Percentiles rank a stretch among this genome's conserved stretches.
Evolutionary conservation across 148 eudicot genomes (phyloP).

Genomic region (Polygonum maritimum): DNA sequence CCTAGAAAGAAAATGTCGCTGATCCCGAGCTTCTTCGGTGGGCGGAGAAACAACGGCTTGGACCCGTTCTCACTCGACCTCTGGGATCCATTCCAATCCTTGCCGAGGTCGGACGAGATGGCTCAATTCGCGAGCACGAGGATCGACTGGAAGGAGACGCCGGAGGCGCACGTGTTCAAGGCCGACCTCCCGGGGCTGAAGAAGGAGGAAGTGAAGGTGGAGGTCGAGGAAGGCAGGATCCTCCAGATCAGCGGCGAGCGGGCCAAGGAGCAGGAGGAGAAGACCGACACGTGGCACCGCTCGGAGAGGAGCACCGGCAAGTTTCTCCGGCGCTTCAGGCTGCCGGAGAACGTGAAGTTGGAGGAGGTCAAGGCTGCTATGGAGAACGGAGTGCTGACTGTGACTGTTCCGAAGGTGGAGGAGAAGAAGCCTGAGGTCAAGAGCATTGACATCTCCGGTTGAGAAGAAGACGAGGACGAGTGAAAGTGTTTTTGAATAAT

Average conservation of each 20-base stretch:
- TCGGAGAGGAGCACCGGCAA: constrained; percentile 21
- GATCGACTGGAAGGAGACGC: constrained; percentile 43
- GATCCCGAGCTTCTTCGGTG: constrained; percentile 11
- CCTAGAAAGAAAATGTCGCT: background rate
- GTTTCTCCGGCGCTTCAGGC: constrained; percentile 33
- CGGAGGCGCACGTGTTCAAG: constrained; percentile 41
- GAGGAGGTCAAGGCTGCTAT: constrained; percentile 37
- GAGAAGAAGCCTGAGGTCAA: constrained; percentile 36
- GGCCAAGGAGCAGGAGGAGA: constrained; percentile 4
- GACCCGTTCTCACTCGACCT: constrained; percentile 21
- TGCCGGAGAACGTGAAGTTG: constrained; percentile 40
- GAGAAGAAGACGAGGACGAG: background rate
- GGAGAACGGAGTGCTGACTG: constrained; percentile 51
- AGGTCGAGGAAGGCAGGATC: constrained; percentile 33
- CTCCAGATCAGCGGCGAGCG: constrained; percentile 7
- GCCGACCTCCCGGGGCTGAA: constrained; percentile 44
- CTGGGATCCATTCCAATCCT: constrained; percentile 16
- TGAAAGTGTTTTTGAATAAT: too few species aligned
- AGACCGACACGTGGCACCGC: constrained; percentile 32
- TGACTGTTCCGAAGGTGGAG: constrained; percentile 39
- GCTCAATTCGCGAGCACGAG: constrained; percentile 28
- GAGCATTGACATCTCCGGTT: constrained; percentile 30
- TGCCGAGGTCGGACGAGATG: constrained; percentile 21
- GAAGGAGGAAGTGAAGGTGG: constrained; percentile 47
- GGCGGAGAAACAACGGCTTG: constrained; percentile 17